Base-by-base conservation (phyloP, 495 filamentous ascomycete species). In the Aspergillus indologenus region DNA sequence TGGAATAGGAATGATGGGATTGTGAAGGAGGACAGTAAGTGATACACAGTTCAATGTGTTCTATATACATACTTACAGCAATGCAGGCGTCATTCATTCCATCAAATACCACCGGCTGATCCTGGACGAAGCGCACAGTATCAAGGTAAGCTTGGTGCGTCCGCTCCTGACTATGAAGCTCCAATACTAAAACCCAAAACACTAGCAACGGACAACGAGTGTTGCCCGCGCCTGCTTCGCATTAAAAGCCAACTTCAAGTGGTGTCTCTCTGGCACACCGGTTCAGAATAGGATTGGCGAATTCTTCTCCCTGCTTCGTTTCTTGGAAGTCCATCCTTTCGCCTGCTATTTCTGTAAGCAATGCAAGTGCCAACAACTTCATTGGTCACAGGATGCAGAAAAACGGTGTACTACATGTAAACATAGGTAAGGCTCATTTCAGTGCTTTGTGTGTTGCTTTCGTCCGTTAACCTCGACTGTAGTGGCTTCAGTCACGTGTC, bases 281-380 rank as follows among this genome's bases (percentile, higher is more conserved):
- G 83, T 98, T 11, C 94, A 97, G 65, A 96, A 97, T 68, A 88
- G 94, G 31, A 97, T 98, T 64, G 94, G 93, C 54, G 94, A 98
- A 66, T 94, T 98, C 74, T 97, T 97, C 69, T 96, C 94, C 3
- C 80, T 98, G 4, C 77, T 98, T 31, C 87, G 92, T 2, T 98
- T 98, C 69, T 80, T 98, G 29, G 86, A 92, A 70, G 80, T 96
- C 45, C 79, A 79, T 9, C 94, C 94, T 4, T 97, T 96, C 69
- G 88, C 93, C 2, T 90, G 87, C 70, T 97, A 98, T 70, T 89
- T 95, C 64, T 98, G 94, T 80, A 91, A 89, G 65, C 71, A 81
- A 26, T 98, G 94, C 67, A 64, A 81, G 14, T 98, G 94, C 67
- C 79, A 87, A 43, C 80, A 83, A 21, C 78, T 96, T 5, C 90